Base-by-base conservation (phyloP, 345 rosid genomes). In the Salix brachista region DNA sequence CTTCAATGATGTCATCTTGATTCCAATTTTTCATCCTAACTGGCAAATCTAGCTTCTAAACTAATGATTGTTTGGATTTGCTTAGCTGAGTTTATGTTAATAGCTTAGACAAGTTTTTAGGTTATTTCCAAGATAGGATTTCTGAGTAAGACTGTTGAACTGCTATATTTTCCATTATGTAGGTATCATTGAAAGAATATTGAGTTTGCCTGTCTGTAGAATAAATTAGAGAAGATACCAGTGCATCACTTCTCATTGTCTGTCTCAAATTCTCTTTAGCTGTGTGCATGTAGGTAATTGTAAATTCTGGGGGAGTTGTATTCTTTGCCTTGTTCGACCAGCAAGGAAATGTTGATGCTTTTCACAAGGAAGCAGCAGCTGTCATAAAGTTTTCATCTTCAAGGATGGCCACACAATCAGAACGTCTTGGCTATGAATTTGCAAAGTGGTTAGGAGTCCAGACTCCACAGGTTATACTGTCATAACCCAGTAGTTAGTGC, bases 391-490 rank as follows among this genome's bases (percentile, higher is more conserved):
- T 96, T 83, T 85, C 99, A 21, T 96, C 99, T 6, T 96, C 99
- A 44, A 91, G 99, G 91, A 96, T 93, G 98, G 97, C 99, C 80
- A 94, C 97, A 3, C 98, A 94, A 81, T 96, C 99, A 48, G 99
- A 96, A 88, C 97, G 99, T 71, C 92, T 96, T 71, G 99, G 99
- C 73, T 96, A 94, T 81, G 99, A 96, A 86, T 91, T 94, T 89
- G 97, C 98, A 23, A 92, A 84, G 90, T 94, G 95, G 94, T 86
- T 96, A 44, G 98, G 98, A 12, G 89, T 96, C 71, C 94, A 50
- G 76, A 96, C 91, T 81, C 99, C 99, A 32, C 99, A 96, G 99
- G 99, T 92, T 69, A 72, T 58, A 54, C 72, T 73, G 78, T 79
- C 65, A 62, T 70, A 39, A 71, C 69, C 7, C 69, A 65, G 39